Percentiles rank a stretch among this genome's conserved stretches.
Conservation (phyloP, 2,329 filamentous ascomycete species). For the Aureobasidium lini region DNA sequence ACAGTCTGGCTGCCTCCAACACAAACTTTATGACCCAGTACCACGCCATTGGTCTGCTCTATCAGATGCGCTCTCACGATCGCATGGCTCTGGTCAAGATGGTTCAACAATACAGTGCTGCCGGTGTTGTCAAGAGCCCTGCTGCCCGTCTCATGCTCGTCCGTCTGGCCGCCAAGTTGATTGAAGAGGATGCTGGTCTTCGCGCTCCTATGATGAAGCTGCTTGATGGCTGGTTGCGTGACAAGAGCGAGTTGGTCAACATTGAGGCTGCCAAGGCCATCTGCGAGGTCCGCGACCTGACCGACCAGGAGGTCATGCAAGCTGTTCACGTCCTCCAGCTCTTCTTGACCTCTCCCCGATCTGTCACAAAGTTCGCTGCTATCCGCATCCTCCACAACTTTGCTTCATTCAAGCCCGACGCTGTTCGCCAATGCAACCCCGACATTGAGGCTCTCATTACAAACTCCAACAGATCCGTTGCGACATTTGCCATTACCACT, state of each 20-base stretch:
- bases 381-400: constrained; percentile 95
- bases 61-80: constrained; percentile 96
- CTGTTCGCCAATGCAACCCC: constrained; percentile 88
- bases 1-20: constrained; percentile 64
- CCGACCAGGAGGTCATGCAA: constrained; percentile 82
- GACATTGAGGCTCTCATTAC: constrained; percentile 96
- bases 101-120: constrained; percentile 96
- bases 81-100: constrained; percentile 99
- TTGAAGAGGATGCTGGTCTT: constrained; percentile 83
- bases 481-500: constrained; percentile 96
- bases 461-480: constrained; percentile 94
- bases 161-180: constrained; percentile 82
- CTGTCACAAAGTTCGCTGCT: constrained; percentile 94
- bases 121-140: constrained; percentile 90
- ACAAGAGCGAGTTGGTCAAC: constrained; percentile 99
- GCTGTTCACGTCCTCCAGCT: constrained; percentile 93
- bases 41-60: constrained; percentile 92
- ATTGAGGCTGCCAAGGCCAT: constrained; percentile 98
- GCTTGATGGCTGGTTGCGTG: constrained; percentile 89
- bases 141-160: constrained; percentile 90
- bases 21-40: constrained; percentile 98
- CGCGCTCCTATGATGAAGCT: constrained; percentile 96
- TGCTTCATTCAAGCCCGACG: constrained; percentile 89
- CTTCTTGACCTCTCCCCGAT: constrained; percentile 90
- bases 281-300: constrained; percentile 87